These are phyloP conservation scores for Raphidocelis subcapitata DNA, from an alignment of 139 green algal genomes.

Conservation along the genomic window DNA sequence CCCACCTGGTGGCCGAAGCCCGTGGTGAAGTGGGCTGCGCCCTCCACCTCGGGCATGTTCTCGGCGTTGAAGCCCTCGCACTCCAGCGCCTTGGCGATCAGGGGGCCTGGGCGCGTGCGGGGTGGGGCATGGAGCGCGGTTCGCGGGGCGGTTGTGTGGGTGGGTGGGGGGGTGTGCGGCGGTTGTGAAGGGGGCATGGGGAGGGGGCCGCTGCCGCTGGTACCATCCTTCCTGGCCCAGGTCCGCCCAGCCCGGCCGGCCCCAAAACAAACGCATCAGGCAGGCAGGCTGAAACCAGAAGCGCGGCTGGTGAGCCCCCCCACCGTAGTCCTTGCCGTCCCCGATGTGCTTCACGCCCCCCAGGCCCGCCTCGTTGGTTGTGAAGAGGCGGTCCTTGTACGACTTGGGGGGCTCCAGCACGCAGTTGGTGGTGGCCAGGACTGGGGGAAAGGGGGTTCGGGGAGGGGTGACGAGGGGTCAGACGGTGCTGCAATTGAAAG, in stretches of 20 bases:
- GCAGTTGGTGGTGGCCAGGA: constrained; percentile 81
- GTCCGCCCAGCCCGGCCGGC: no score
- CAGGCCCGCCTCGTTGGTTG: constrained; percentile 55
- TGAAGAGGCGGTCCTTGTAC: constrained; percentile 67
- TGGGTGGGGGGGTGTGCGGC: no score
- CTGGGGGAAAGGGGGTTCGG: constrained; percentile 43
- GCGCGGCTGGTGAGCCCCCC: no score
- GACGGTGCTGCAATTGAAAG: not conserved
- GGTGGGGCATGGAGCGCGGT: no score
- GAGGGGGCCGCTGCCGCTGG: no score
- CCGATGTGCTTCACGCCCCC: not conserved
- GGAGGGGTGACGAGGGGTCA: constrained; percentile 30
- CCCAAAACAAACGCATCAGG: no score
- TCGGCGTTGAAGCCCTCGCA: constrained; percentile 12
- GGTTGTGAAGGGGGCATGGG: no score
- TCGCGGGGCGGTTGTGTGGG: no score
- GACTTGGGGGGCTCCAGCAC: constrained; percentile 56
- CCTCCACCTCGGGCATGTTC: constrained; percentile 14
- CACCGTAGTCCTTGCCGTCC: no score
- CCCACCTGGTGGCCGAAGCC: constrained; percentile 50
- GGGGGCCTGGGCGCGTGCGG: no score
- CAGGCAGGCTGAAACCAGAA: no score
- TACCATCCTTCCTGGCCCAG: no score
- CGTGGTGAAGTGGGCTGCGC: constrained; percentile 27
- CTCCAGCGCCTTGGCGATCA: constrained; percentile 49